Conservation (phyloP, 202 grass and related monocot genomes). For the Saccharum hybrid region DNA sequence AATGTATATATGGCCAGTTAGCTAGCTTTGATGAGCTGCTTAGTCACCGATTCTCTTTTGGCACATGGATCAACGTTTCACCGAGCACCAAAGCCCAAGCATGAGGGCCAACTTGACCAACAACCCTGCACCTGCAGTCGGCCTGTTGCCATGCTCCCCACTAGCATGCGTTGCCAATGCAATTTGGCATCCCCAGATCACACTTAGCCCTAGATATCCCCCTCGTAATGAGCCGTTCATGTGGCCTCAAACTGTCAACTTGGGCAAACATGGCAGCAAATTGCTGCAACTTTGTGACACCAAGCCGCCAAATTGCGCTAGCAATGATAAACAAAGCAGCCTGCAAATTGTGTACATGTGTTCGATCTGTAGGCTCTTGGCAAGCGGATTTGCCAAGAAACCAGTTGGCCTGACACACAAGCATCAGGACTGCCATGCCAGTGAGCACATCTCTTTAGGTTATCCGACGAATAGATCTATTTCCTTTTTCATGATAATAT, state of each 20-base stretch:
- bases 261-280: conserved; percentile 31
- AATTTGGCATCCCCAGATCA: conserved; percentile 49
- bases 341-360: background rate
- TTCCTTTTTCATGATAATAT: background rate
- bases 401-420: conserved; percentile 39
- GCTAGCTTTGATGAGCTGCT: too few species aligned
- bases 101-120: conserved; percentile 19
- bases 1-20: too few species aligned
- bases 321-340: background rate
- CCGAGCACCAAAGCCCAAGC: too few species aligned
- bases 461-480: background rate
- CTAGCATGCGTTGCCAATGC: conserved; percentile 38
- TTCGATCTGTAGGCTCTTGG: background rate
- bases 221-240: conserved; percentile 34
- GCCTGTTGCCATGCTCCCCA: conserved; percentile 41
- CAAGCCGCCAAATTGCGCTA: conserved; percentile 26
- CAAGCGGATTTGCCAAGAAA: conserved; percentile 18
- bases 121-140: background rate
- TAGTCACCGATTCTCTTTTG: too few species aligned
- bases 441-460: background rate
- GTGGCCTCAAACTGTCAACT: conserved; percentile 41
- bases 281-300: background rate
- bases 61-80: too few species aligned
- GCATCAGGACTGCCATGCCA: background rate
- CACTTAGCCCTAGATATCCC: conserved; percentile 32